These are phyloP conservation scores for Penicillium brasilianum DNA, from an alignment of 2,329 filamentous ascomycete species.

Conservation along the genomic window DNA sequence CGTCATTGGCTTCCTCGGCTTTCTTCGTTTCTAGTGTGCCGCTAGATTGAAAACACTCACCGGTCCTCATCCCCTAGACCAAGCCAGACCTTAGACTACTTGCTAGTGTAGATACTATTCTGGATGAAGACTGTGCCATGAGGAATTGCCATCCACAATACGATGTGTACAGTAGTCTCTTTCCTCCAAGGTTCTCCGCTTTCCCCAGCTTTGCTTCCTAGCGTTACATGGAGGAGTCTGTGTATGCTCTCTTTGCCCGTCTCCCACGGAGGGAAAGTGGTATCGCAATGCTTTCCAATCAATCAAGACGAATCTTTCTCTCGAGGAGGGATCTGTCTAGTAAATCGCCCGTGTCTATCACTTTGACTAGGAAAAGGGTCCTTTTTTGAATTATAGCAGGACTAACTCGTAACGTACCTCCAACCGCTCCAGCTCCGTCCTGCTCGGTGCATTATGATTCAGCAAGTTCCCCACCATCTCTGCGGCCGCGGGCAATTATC, in stretches of 20 bases:
- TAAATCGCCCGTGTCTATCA: neutral
- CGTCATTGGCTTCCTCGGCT: constrained; percentile 2
- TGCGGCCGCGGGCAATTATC: constrained; percentile 36
- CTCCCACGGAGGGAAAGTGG: neutral
- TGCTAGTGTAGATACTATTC: neutral
- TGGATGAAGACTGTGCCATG: neutral
- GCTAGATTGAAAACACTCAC: constrained; percentile 28
- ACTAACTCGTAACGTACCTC: neutral
- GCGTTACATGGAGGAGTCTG: neutral
- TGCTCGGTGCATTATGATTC: constrained; percentile 7
- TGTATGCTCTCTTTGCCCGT: neutral
- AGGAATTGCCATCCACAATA: too few relatives aligned
- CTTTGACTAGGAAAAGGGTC: neutral
- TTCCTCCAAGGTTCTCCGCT: constrained; percentile 1
- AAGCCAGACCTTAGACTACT: neutral
- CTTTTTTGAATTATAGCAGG: neutral
- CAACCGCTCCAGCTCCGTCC: neutral
- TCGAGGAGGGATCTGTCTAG: neutral
- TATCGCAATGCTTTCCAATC: neutral
- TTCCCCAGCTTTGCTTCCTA: constrained; percentile 1
- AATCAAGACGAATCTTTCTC: neutral
- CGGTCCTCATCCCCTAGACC: constrained; percentile 4
- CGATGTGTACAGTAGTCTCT: neutral
- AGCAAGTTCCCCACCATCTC: constrained; percentile 5
- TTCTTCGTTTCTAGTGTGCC: constrained; percentile 15